Evolutionary conservation across 1,284 basidiomycete genomes (phyloP).

Genomic region (Puccinia novopanici): DNA sequence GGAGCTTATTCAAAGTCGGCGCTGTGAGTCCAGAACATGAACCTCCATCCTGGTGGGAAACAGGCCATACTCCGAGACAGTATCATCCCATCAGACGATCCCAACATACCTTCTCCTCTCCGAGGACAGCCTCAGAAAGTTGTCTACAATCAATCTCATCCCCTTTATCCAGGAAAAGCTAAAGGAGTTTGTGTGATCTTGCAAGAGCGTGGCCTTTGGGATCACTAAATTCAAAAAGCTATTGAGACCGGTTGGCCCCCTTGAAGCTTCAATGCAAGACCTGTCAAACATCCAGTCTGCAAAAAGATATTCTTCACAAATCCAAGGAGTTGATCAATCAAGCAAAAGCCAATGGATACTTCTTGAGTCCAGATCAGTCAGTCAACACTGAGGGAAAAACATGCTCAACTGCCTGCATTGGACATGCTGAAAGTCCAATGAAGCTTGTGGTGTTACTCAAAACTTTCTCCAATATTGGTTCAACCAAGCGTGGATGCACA

Average conservation of each 20-base stretch:
- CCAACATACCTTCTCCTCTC: not conserved
- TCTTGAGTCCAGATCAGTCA: not conserved
- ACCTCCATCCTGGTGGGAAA: slow-evolving; percentile 25
- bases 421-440: no score
- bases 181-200: slow-evolving; percentile 14
- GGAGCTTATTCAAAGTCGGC: not conserved
- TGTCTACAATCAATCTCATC: not conserved
- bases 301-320: no score
- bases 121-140: slow-evolving; percentile 2
- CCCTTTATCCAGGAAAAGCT: not conserved
- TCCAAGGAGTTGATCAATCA: not conserved
- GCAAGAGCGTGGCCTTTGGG: not conserved
- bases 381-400: not conserved
- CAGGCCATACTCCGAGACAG: not conserved
- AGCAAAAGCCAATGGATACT: not conserved
- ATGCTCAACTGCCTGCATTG: no score
- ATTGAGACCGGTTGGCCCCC: not conserved
- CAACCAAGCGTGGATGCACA: no score
- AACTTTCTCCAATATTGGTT: no score
- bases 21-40: slow-evolving; percentile 22
- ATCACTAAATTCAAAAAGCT: not conserved
- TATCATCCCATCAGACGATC: slow-evolving; percentile 15
- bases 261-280: not conserved
- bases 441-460: no score
- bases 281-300: not conserved